Evolutionary conservation across 2,329 filamentous ascomycete genomes (phyloP).

Genomic region (Aspergillus chevalieri): DNA sequence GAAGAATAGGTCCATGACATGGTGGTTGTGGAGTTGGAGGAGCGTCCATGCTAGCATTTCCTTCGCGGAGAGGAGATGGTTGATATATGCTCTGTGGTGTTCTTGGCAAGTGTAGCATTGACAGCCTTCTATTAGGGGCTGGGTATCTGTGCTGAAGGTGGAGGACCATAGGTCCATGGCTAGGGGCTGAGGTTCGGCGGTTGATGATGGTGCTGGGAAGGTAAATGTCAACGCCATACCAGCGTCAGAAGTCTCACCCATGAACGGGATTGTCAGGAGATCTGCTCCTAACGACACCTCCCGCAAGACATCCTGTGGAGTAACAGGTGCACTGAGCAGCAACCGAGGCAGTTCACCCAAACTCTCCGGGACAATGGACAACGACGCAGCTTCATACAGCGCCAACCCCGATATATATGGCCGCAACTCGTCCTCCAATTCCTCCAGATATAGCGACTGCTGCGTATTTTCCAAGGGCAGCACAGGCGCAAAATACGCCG

Average conservation of each 20-base stretch:
- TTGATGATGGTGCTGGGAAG: conserved; percentile 50
- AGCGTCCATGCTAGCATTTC: conserved; percentile 97
- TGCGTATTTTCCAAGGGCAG: conserved; percentile 68
- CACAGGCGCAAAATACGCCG: conserved; percentile 60
- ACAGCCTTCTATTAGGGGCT: conserved; percentile 60
- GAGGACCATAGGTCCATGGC: conserved; percentile 73
- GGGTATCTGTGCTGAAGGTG: conserved; percentile 55
- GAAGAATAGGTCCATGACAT: conserved; percentile 68
- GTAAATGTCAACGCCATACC: conserved; percentile 77
- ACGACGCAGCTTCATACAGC: conserved; percentile 66
- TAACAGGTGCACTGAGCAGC: conserved; percentile 62
- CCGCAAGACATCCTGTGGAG: conserved; percentile 70
- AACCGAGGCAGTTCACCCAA: conserved; percentile 64
- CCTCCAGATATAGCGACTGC: conserved; percentile 74
- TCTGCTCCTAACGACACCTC: conserved; percentile 75
- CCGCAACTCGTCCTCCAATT: conserved; percentile 59
- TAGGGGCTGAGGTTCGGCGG: conserved; percentile 43
- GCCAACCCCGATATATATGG: conserved; percentile 62
- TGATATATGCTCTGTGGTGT: conserved; percentile 81
- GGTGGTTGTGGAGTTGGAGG: conserved; percentile 86
- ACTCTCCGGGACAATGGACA: conserved; percentile 59
- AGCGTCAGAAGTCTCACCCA: conserved; percentile 68
- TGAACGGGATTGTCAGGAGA: conserved; percentile 69
- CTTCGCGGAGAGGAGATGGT: conserved; percentile 80
- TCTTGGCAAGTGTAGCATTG: conserved; percentile 74